Evolutionary conservation across 2,329 filamentous ascomycete species (phyloP).

Genomic region (Fusarium chaquense): DNA sequence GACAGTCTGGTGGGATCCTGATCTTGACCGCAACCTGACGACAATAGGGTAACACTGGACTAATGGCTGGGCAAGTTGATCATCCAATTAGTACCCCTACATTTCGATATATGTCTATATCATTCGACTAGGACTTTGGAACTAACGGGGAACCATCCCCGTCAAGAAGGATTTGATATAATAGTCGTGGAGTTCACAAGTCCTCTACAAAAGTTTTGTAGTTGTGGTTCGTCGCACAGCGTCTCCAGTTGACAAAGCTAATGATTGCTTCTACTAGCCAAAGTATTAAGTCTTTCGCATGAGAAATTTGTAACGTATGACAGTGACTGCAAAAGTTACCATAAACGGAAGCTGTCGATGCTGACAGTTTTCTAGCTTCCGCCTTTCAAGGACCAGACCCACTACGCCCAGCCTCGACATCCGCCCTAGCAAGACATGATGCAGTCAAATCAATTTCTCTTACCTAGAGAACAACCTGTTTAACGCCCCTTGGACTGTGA

Average conservation of each 20-base stretch:
- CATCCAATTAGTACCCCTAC: neutral
- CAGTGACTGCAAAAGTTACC: neutral
- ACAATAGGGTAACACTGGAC: neutral
- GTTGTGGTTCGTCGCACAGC: neutral
- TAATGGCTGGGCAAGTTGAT: neutral
- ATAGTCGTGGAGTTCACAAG: neutral
- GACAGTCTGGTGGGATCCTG: neutral
- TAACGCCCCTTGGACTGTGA: neutral
- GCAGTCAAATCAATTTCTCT: neutral
- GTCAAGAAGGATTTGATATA: neutral
- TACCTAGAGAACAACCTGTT: neutral
- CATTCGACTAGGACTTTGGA: neutral
- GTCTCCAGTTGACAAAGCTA: neutral
- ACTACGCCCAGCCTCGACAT: slow-evolving; percentile 36
- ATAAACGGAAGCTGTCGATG: slow-evolving; percentile 2
- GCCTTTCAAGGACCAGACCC: slow-evolving; percentile 31
- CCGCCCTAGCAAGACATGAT: slow-evolving; percentile 29
- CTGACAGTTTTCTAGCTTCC: slow-evolving; percentile 22
- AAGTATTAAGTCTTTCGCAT: neutral
- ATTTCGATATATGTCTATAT: neutral
- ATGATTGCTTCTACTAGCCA: neutral
- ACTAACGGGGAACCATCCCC: neutral
- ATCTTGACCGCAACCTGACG: neutral
- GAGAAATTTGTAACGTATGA: neutral
- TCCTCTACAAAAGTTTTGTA: neutral